These are phyloP conservation scores for Clarireedia sp. DNA, from an alignment of 2,329 filamentous ascomycete genomes.

Conservation along the genomic window DNA sequence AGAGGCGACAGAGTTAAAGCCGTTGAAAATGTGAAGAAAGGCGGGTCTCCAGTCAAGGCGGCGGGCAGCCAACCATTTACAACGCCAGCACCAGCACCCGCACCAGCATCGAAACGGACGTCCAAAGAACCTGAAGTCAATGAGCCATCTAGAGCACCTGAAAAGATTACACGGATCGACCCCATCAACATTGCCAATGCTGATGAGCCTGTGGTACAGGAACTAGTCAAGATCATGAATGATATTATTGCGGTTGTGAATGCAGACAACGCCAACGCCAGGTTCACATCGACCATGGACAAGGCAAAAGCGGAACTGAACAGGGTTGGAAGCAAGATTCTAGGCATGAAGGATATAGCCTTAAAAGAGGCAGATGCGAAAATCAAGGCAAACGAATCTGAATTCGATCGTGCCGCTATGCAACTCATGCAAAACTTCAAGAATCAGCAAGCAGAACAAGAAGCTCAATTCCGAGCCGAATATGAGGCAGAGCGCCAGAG, in stretches of 20 bases:
- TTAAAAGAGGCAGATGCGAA: constrained; percentile 67
- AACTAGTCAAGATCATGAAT: constrained; percentile 91
- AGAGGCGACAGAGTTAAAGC: constrained; percentile 27
- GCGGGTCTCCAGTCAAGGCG: constrained; percentile 20
- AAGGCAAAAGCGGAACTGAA: constrained; percentile 80
- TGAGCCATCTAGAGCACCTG: constrained; percentile 55
- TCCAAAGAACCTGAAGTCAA: constrained; percentile 52
- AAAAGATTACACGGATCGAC: constrained; percentile 62
- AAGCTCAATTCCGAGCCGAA: constrained; percentile 76
- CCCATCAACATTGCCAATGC: constrained; percentile 67
- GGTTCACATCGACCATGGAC: constrained; percentile 68
- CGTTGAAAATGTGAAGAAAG: constrained; percentile 30
- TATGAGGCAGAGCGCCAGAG: constrained; percentile 82
- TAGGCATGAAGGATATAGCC: constrained; percentile 61
- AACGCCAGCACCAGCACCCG: constrained; percentile 20
- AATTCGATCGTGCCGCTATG: constrained; percentile 80
- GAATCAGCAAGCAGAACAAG: constrained; percentile 70
- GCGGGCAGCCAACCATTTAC: constrained; percentile 10
- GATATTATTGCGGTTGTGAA: constrained; percentile 92
- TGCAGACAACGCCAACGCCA: constrained; percentile 68
- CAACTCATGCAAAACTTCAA: constrained; percentile 88
- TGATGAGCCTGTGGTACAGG: constrained; percentile 80
- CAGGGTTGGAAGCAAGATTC: constrained; percentile 72
- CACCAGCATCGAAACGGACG: constrained; percentile 8
- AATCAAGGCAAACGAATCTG: constrained; percentile 49